phyloP scores from a whole-genome alignment of 164 flowering plant genomes.

The Stephania cephalantha region DNA sequence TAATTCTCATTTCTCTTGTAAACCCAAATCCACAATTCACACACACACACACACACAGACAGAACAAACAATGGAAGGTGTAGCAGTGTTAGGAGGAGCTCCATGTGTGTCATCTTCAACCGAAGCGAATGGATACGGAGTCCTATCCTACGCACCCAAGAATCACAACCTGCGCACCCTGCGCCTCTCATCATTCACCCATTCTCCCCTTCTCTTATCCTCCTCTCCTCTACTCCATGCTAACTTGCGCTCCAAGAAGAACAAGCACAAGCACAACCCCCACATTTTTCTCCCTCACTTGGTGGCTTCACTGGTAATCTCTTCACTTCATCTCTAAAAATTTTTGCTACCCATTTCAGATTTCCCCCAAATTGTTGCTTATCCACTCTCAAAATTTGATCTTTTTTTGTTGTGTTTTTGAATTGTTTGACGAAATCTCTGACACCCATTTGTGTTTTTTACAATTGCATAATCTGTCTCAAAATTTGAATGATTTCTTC shows the following conservation, averaged over 20 bases:
- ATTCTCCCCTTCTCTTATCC: slow-evolving; percentile 34
- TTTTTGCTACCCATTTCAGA: not conserved
- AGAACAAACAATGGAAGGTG: slow-evolving; percentile 27
- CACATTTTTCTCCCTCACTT: slow-evolving; percentile 76
- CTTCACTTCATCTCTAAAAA: not conserved
- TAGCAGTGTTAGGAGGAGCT: slow-evolving; percentile 25
- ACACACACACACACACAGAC: not conserved
- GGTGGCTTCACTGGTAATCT: slow-evolving; percentile 71
- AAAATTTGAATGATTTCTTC: no score
- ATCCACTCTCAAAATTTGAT: not conserved
- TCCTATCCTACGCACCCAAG: slow-evolving; percentile 11
- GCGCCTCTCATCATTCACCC: slow-evolving; percentile 42
- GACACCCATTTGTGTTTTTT: no score
- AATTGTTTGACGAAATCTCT: not conserved
- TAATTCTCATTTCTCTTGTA: not conserved
- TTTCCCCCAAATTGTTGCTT: not conserved
- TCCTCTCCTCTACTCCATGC: slow-evolving; percentile 22
- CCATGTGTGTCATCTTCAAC: slow-evolving; percentile 11
- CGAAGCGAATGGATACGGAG: slow-evolving; percentile 13
- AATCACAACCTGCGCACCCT: slow-evolving; percentile 23
- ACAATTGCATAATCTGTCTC: no score
- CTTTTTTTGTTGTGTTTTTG: not conserved
- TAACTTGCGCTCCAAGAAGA: slow-evolving; percentile 24
- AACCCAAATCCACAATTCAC: not conserved
- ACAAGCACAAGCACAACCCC: slow-evolving; percentile 19